Evolutionary conservation across 768 basidiomycete genomes (phyloP).

Genomic region (Nidula microcarpa): DNA sequence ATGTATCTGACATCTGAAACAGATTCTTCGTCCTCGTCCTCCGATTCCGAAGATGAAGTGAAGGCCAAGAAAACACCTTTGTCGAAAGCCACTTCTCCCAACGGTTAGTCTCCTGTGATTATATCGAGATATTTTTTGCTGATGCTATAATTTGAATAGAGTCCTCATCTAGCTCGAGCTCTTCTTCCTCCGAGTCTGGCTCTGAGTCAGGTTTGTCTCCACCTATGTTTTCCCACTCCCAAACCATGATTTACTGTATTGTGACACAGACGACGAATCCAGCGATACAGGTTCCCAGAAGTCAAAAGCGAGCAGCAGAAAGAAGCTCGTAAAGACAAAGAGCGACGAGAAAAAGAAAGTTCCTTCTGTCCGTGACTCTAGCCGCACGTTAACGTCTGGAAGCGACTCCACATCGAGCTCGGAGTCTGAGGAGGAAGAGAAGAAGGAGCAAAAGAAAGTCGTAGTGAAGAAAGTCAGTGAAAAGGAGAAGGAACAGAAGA

Average conservation of each 20-base stretch:
- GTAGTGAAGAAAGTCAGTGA: background rate
- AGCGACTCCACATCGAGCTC: conserved; percentile 16
- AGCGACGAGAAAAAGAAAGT: conserved; percentile 5
- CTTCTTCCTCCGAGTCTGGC: conserved; percentile 23
- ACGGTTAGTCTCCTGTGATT: background rate
- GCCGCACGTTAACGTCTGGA: conserved; percentile 32
- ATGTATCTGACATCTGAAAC: too few species aligned
- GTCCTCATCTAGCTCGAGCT: conserved; percentile 9
- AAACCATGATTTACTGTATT: background rate
- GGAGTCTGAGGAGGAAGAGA: conserved; percentile 16
- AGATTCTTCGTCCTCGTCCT: too few species aligned
- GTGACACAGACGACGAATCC: conserved; percentile 28
- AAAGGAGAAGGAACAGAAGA: conserved; percentile 1
- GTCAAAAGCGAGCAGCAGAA: conserved; percentile 7
- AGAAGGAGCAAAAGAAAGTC: background rate
- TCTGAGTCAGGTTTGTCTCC: conserved; percentile 23
- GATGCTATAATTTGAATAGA: background rate
- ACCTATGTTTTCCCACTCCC: background rate
- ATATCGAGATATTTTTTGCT: background rate
- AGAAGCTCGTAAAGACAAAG: conserved; percentile 7
- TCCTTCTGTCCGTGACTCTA: conserved; percentile 28
- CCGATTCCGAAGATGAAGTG: too few species aligned
- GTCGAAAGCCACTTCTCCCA: background rate
- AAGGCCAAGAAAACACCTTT: conserved; percentile 1
- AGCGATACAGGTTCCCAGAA: conserved; percentile 22